Base-by-base conservation (phyloP, 352 stramenopile genomes). In the Phytophthora pluvialis region DNA sequence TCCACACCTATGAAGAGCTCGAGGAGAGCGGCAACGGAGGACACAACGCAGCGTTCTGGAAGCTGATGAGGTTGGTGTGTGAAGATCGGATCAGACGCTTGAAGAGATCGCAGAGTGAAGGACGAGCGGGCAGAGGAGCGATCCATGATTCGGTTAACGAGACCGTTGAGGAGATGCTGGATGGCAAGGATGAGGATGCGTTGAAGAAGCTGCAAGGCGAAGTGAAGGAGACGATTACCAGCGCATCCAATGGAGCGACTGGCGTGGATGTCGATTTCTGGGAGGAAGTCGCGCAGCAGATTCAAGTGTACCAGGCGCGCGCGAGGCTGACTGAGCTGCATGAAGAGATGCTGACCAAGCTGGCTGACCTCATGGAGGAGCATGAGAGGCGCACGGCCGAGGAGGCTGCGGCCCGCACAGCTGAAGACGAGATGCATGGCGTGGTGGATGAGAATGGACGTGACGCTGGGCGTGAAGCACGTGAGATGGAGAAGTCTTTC, bases 251-350 rank as follows among this genome's bases (percentile, higher is more conserved):
- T 36, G 83, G 70, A 18, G 64, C 64, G 1, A 60, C 72, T 0
- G 92, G 89, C 2, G 83, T 98, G 13, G 95, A 99, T 78, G 86
- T 90, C 1, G 90, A 96, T 43, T 99, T 98, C 66, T 99, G 97
- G 94, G 85, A 97, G 57, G 86, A 91, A 56, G 96, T 99, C 2
- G 60, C 95, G 12, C 79, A 96, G 67, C 90, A 98, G 72, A 88
- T 99, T 45, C 65, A 90, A 38, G 95, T 99, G 21, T 94, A 97
- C 70, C 71, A 97, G 50, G 94, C 96, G 10, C 93, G 97, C 28
- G 74, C 82, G 28, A 78, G 88, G 25, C 79, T 99, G 1, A 89
- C 81, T 0, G 81, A 97, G 51, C 72, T 99, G 51, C 96, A 99
- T 64, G 86, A 96, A 52, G 88, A 91, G n/a, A 98, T 99, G 90